Evolutionary conservation across 164 flowering plant genomes (phyloP).

Genomic region (Aristolochia californica): DNA sequence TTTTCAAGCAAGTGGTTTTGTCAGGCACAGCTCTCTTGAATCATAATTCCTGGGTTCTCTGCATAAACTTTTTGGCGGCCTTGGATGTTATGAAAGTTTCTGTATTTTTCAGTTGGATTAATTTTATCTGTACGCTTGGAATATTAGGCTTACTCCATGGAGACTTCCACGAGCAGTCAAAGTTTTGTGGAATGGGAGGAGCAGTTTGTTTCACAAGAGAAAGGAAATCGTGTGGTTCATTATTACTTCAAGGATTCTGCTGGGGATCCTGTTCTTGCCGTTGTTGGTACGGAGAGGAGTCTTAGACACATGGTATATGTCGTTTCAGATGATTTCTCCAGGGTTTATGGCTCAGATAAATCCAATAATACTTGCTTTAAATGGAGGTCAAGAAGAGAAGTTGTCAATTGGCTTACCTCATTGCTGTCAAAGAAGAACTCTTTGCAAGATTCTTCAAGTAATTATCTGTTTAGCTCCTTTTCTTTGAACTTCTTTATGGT

Average conservation of each 20-base stretch:
- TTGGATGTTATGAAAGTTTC: too few species aligned
- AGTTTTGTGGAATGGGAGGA: slow-evolving; percentile 94
- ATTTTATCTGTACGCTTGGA: too few species aligned
- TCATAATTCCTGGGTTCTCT: too few species aligned
- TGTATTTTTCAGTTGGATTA: too few species aligned
- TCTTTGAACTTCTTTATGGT: not conserved
- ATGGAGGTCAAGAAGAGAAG: slow-evolving; percentile 99
- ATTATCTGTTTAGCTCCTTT: not conserved
- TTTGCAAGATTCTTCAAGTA: slow-evolving; percentile 43
- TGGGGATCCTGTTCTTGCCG: slow-evolving; percentile 80
- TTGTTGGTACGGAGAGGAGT: slow-evolving; percentile 98
- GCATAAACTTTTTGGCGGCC: too few species aligned
- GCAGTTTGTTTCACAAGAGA: slow-evolving; percentile 81
- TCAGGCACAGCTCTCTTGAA: too few species aligned
- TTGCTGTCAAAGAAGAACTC: slow-evolving; percentile 65
- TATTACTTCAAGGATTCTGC: slow-evolving; percentile 75
- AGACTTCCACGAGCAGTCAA: too few species aligned
- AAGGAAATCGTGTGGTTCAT: slow-evolving; percentile 86
- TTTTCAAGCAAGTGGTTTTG: too few species aligned
- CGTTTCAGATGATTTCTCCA: slow-evolving; percentile 75
- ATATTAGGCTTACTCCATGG: too few species aligned
- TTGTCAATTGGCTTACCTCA: slow-evolving; percentile 95
- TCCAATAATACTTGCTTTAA: slow-evolving; percentile 57
- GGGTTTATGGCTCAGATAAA: slow-evolving; percentile 42
- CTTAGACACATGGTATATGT: slow-evolving; percentile 98